Percentiles rank a stretch among this genome's conserved stretches.
phyloP scores from a whole-genome alignment of 768 basidiomycete species.

The Pisolithus orientalis region DNA sequence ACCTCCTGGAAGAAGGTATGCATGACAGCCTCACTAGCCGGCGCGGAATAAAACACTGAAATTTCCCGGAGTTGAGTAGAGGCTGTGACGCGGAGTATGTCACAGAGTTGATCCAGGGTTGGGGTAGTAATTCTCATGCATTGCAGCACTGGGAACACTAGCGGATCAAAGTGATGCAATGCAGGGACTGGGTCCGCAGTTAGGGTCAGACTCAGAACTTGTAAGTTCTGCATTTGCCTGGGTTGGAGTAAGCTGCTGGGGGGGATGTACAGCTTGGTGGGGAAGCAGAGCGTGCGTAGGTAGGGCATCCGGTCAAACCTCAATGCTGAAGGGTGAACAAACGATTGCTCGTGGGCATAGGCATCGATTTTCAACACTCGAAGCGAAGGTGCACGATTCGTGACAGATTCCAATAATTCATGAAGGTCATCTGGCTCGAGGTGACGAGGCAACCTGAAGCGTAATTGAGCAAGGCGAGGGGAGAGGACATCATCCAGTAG shows the following conservation, averaged over 20 bases:
- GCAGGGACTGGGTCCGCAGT: slow-evolving; percentile 12
- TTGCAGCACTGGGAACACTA: slow-evolving; percentile 17
- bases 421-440: slow-evolving; percentile 12
- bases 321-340: slow-evolving; percentile 12
- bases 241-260: slow-evolving; percentile 17
- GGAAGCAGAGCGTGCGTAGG: slow-evolving; percentile 20
- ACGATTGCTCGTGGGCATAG: background rate
- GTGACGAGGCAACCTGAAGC: slow-evolving; percentile 20
- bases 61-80: slow-evolving; percentile 18
- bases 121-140: slow-evolving; percentile 18
- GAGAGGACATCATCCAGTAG: slow-evolving; percentile 16
- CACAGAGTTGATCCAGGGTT: slow-evolving; percentile 24
- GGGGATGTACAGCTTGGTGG: slow-evolving; percentile 19
- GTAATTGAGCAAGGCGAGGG: slow-evolving; percentile 14
- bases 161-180: slow-evolving; percentile 1
- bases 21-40: slow-evolving; percentile 16
- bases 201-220: slow-evolving; percentile 17
- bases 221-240: slow-evolving; percentile 15
- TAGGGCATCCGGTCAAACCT: slow-evolving; percentile 11
- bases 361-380: slow-evolving; percentile 18
- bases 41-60: slow-evolving; percentile 21
- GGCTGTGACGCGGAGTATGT: slow-evolving; percentile 17
- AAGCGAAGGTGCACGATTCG: slow-evolving; percentile 13
- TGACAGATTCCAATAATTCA: slow-evolving; percentile 18
- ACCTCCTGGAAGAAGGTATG: slow-evolving; percentile 20